Evolutionary conservation across 495 filamentous ascomycete genomes (phyloP).

Genomic region (Penicillium canescens): DNA sequence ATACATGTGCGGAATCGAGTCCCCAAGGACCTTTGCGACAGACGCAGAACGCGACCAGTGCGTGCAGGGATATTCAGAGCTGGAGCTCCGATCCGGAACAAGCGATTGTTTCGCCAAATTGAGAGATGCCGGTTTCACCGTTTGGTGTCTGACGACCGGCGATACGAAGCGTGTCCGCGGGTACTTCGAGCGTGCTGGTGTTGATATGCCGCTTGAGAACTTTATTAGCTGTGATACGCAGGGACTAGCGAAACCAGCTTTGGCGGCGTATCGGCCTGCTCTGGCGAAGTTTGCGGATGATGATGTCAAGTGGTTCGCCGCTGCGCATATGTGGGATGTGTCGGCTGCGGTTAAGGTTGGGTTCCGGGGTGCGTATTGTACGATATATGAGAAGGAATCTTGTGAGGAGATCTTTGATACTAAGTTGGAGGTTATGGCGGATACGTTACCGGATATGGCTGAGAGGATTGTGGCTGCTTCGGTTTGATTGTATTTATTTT

Average conservation of each 20-base stretch:
- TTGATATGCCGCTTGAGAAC: slow-evolving; percentile 42
- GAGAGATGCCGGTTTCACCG: slow-evolving; percentile 34
- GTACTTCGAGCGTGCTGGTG: slow-evolving; percentile 35
- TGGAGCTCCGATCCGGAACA: slow-evolving; percentile 29
- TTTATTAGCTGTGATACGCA: slow-evolving; percentile 37
- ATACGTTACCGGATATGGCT: slow-evolving; percentile 29
- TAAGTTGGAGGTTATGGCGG: slow-evolving; percentile 18
- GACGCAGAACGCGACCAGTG: slow-evolving; percentile 33
- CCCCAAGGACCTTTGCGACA: slow-evolving; percentile 35
- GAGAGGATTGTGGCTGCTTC: slow-evolving; percentile 28
- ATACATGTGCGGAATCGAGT: slow-evolving; percentile 34
- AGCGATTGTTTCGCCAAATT: slow-evolving; percentile 33
- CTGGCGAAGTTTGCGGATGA: slow-evolving; percentile 14
- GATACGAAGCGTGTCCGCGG: slow-evolving; percentile 36
- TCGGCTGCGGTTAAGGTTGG: slow-evolving; percentile 30
- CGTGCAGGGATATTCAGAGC: slow-evolving; percentile 28
- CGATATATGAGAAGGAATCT: slow-evolving; percentile 31
- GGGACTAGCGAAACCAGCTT: slow-evolving; percentile 33
- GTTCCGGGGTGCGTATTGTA: slow-evolving; percentile 34
- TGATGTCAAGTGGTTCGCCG: slow-evolving; percentile 33
- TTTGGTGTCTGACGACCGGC: slow-evolving; percentile 46
- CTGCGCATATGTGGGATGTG: slow-evolving; percentile 45
- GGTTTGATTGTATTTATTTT: neutral
- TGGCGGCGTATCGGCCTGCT: slow-evolving; percentile 30
- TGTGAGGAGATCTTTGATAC: slow-evolving; percentile 29